Conservation (phyloP, 257 asterid genomes). For the Cynanchum wilfordii region DNA sequence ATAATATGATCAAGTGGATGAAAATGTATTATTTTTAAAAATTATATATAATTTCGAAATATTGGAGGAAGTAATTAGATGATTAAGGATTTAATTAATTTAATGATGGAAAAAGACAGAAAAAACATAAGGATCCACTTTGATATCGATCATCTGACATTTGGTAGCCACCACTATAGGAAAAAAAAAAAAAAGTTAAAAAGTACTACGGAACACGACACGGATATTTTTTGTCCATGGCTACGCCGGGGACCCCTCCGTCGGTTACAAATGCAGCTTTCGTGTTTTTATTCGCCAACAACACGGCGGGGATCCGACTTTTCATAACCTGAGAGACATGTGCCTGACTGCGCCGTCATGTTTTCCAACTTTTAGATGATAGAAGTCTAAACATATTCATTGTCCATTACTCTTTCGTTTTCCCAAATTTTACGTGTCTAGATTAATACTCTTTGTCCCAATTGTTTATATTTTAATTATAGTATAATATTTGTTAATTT, state of each 20-base stretch:
- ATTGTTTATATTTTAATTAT: too few species aligned
- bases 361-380: background rate
- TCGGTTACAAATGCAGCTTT: background rate
- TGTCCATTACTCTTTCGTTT: too few species aligned
- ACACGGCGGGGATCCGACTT: background rate
- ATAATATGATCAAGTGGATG: too few species aligned
- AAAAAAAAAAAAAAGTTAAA: background rate
- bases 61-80: too few species aligned
- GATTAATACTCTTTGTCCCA: too few species aligned
- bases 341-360: conserved; percentile 16
- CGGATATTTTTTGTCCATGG: background rate
- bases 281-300: background rate
- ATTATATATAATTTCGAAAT: too few species aligned
- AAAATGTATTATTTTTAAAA: too few species aligned
- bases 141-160: background rate
- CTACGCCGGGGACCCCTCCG: background rate
- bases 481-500: too few species aligned
- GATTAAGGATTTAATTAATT: too few species aligned
- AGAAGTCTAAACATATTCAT: too few species aligned
- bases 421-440: too few species aligned
- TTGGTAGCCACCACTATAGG: background rate
- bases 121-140: background rate
- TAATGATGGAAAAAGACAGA: background rate
- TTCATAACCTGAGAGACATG: background rate
- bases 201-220: background rate